Evolutionary conservation across 1,284 basidiomycete genomes (phyloP), one percentile per base, ranked within the genome.

Genomic region (Puccinia hordei): DNA sequence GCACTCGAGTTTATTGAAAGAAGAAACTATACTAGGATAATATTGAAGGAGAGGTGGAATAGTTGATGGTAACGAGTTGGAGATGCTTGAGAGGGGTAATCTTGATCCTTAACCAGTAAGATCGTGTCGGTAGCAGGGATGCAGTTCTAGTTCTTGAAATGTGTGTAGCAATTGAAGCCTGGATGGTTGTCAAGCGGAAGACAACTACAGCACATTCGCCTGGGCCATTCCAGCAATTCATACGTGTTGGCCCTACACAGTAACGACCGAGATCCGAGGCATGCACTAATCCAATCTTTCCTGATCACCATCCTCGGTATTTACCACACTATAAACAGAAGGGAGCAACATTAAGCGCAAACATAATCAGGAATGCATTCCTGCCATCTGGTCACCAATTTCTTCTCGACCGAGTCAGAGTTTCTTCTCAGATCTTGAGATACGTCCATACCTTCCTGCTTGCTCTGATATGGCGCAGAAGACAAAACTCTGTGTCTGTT

Each of bases 251-350:
- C 53, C 41, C 63, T 24, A 38, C 6, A n/a, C 22, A 46, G n/a
- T 66, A 46, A 38, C 63, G 41, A 66, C 63, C 63, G 63, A 66
- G 63, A 46, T 44, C 63, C 63, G 63, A 66, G 63, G 41, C 12
- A 55, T 55, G 53, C 9, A 49, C 15, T 49, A 49, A 49, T 49
- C 46, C 3, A 49, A 9, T 49, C 46, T 49, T 49, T 49, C 46
- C 46, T 49, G 2, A 49, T 49, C 46, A 44, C 51, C 51, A 49
- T 55, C 53, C 5, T 27, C 53, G 53, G 22, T 24, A 27, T 55
- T 24, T n/a, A 27, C n/a, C 53, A 55, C 53, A n/a, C 53, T 55
- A 24, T 9, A 24, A 24, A 55, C n/a, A n/a, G n/a, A n/a, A n/a
- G n/a, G 53, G n/a, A 55, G 24, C 10, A 49, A 49, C 46, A 19